Conservation (phyloP, 2,329 filamentous ascomycete genomes). For the Allantophomopsis cytisporea region DNA sequence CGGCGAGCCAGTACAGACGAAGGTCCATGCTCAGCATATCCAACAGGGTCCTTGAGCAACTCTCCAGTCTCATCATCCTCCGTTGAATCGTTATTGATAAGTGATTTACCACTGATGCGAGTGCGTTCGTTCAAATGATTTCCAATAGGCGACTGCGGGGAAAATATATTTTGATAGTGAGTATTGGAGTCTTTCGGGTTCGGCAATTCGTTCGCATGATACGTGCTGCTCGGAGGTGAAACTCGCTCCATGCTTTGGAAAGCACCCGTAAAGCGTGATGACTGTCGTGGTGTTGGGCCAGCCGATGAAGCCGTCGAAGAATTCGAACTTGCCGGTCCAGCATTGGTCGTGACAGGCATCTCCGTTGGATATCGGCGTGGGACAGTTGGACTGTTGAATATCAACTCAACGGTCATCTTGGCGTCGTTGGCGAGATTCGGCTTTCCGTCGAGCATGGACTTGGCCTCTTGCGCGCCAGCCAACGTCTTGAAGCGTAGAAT, state of each 20-base stretch:
- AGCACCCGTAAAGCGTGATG: conserved; percentile 40
- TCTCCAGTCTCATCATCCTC: conserved; percentile 60
- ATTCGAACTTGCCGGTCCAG: conserved; percentile 22
- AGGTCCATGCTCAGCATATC: conserved; percentile 59
- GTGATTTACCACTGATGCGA: conserved; percentile 51
- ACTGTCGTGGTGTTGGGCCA: conserved; percentile 13
- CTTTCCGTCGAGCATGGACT: conserved; percentile 42
- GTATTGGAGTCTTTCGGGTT: conserved; percentile 33
- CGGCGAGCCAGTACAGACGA: conserved; percentile 40
- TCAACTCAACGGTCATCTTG: conserved; percentile 43
- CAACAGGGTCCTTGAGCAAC: conserved; percentile 59
- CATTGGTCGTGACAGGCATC: conserved; percentile 22
- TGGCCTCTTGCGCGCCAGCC: conserved; percentile 39
- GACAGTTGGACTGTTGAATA: conserved; percentile 20
- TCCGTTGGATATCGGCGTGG: conserved; percentile 41
- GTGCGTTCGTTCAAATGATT: conserved; percentile 51
- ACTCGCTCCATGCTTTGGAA: conserved; percentile 31
- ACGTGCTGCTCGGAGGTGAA: conserved; percentile 41
- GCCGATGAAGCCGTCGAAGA: conserved; percentile 26
- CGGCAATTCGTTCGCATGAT: conserved; percentile 43
- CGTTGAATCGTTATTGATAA: conserved; percentile 57
- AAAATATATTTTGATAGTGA: conserved; percentile 52
- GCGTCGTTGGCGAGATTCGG: conserved; percentile 34
- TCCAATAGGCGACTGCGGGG: conserved; percentile 59
- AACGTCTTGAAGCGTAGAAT: conserved; percentile 37